Conservation (phyloP, 177 flowering plant species). For the Tripterygium wilfordii region DNA sequence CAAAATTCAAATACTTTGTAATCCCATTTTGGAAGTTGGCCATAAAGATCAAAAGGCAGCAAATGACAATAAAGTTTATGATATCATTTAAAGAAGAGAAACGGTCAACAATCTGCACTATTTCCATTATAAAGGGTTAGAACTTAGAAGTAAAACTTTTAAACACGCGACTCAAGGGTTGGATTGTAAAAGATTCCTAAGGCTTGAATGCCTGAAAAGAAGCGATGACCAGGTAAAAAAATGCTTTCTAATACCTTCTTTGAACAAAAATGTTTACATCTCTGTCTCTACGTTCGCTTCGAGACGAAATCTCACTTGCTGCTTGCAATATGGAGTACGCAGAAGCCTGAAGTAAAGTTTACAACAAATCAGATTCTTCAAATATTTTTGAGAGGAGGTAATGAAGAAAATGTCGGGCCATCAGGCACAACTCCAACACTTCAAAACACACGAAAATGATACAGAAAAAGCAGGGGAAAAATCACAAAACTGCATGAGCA, state of each 20-base stretch:
- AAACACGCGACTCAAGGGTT: neutral
- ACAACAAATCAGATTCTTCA: constrained; percentile 8
- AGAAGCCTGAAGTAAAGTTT: constrained; percentile 56
- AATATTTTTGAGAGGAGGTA: neutral
- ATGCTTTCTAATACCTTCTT: constrained; percentile 47
- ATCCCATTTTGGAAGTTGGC: too few species aligned
- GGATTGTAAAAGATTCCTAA: constrained; percentile 1
- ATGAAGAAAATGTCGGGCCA: neutral
- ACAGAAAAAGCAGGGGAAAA: neutral
- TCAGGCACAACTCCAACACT: too few species aligned
- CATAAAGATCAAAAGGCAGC: too few species aligned
- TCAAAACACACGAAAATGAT: neutral
- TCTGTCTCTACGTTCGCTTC: constrained; percentile 78
- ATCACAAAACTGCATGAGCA: too few species aligned
- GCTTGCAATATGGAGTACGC: constrained; percentile 82
- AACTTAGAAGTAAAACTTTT: too few species aligned
- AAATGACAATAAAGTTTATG: too few species aligned
- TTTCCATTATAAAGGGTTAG: constrained; percentile 1
- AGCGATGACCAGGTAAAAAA: neutral
- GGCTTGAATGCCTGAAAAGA: neutral
- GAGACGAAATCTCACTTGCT: constrained; percentile 72
- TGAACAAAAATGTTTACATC: constrained; percentile 81
- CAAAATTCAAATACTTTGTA: too few species aligned
- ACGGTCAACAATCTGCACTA: too few species aligned
- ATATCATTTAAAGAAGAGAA: too few species aligned